These are phyloP conservation scores for Trichosanthes cucumerina DNA, from an alignment of 306 rosid species.

Conservation along the genomic window DNA sequence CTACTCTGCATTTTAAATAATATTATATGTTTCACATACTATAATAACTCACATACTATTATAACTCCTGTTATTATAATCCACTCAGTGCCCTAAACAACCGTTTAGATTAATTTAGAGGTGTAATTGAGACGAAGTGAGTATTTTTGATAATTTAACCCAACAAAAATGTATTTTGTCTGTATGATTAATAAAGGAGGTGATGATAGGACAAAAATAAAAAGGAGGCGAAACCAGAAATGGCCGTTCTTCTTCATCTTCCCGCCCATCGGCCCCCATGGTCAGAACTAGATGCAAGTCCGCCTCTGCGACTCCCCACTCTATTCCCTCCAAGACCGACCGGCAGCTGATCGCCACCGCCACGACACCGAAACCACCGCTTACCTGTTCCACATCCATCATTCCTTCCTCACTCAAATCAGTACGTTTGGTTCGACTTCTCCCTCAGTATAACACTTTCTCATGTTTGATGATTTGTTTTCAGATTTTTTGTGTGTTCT, in stretches of 20 bases:
- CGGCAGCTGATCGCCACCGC: not conserved
- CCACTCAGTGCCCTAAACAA: no score
- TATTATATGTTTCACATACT: no score
- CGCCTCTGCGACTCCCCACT: not conserved
- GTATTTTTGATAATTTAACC: no score
- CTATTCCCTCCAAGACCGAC: not conserved
- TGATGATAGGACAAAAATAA: not conserved
- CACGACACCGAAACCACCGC: not conserved
- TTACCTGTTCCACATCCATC: not conserved
- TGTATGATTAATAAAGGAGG: no score
- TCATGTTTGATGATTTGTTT: not conserved
- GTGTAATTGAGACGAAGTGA: no score
- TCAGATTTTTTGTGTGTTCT: not conserved
- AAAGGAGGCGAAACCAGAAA: not conserved
- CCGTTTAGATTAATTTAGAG: no score
- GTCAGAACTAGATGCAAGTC: not conserved
- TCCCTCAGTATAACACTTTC: not conserved
- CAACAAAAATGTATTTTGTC: no score
- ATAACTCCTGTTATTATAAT: no score
- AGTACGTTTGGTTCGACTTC: slow-evolving; percentile 2
- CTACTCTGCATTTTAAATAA: no score
- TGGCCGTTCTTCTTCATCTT: not conserved
- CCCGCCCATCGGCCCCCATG: slow-evolving; percentile 11
- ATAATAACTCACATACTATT: no score
- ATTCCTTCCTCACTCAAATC: slow-evolving; percentile 18